These are phyloP conservation scores for Chlorociboria aeruginascens DNA, from an alignment of 495 filamentous ascomycete genomes.

Conservation along the genomic window DNA sequence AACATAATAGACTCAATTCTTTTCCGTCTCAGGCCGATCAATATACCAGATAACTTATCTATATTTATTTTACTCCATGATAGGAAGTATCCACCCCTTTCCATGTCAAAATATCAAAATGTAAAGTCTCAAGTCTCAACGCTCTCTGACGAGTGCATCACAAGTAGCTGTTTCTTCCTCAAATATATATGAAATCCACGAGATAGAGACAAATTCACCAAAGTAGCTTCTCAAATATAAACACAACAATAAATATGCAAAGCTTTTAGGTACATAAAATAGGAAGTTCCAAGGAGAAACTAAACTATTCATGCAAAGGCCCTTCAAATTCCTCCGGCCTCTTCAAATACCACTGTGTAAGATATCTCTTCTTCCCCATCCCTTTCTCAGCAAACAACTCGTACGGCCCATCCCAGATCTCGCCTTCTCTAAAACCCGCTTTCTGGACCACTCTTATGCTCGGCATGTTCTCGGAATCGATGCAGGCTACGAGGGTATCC, in stretches of 20 bases:
- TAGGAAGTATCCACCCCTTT: too few species aligned
- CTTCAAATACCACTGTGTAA: conserved; percentile 6
- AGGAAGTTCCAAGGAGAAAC: too few species aligned
- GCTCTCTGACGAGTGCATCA: too few species aligned
- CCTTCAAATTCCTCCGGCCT: neutral
- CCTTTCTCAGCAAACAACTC: neutral
- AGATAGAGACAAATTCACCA: too few species aligned
- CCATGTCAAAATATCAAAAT: too few species aligned
- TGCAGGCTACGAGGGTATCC: conserved; percentile 4
- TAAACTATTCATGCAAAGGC: too few species aligned
- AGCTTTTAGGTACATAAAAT: too few species aligned
- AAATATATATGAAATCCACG: too few species aligned
- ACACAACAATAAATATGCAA: too few species aligned
- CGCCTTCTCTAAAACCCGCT: conserved; percentile 8
- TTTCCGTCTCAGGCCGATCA: neutral
- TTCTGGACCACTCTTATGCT: conserved; percentile 11
- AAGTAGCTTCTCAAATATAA: too few species aligned
- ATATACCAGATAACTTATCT: conserved; percentile 9
- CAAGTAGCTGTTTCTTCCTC: neutral
- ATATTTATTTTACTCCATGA: too few species aligned
- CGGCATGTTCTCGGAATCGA: conserved; percentile 10
- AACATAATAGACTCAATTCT: neutral
- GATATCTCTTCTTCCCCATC: conserved; percentile 4
- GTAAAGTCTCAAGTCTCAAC: too few species aligned
- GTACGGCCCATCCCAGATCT: conserved; percentile 3